Evolutionary conservation across 306 rosid genomes (phyloP).

Genomic region (Luffa aegyptiaca): DNA sequence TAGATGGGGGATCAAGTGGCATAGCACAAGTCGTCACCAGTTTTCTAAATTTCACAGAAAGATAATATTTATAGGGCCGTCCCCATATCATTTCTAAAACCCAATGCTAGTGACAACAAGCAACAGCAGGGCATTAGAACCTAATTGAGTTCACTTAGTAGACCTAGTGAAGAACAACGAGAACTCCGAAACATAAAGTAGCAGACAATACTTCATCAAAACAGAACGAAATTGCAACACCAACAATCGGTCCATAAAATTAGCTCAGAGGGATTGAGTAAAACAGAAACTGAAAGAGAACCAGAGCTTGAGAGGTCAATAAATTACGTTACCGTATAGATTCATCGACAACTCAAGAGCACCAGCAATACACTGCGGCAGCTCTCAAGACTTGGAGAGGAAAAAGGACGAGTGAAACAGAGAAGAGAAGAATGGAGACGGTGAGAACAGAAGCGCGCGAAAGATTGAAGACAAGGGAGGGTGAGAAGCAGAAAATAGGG

Average conservation of each 20-base stretch:
- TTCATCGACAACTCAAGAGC: neutral
- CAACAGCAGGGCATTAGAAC: neutral
- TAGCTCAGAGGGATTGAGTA: neutral
- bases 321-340: neutral
- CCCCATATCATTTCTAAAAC: conserved; percentile 19
- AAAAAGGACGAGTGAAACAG: neutral
- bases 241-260: neutral
- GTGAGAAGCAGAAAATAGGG: neutral
- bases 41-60: conserved; percentile 16
- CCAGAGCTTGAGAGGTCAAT: neutral
- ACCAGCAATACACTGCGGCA: neutral
- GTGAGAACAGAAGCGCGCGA: neutral
- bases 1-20: conserved; percentile 13
- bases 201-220: neutral
- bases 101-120: neutral
- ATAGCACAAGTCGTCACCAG: conserved; percentile 18
- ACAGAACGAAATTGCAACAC: neutral
- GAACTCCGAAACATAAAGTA: neutral
- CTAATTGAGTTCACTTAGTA: neutral
- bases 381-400: neutral
- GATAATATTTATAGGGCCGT: neutral
- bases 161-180: neutral
- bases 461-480: neutral
- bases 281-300: neutral
- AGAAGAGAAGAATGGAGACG: neutral